Percentiles rank a stretch among this genome's conserved stretches.
Evolutionary conservation across 345 rosid genomes (phyloP).

Genomic region (Rhodamnia argentea): DNA sequence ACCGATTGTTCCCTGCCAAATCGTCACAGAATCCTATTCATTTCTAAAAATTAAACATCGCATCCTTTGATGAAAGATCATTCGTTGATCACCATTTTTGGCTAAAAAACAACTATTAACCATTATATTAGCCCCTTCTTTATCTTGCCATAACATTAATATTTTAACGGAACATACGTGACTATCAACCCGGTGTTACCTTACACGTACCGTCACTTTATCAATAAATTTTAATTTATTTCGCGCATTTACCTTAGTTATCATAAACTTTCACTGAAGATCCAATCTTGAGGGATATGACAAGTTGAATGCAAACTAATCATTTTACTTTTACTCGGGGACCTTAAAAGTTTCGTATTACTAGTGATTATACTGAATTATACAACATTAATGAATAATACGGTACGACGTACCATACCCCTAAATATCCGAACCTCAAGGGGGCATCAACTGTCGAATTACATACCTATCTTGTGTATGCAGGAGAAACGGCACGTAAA

Average conservation of each 20-base stretch:
- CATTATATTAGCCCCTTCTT: not conserved
- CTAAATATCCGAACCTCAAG: not conserved
- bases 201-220: not conserved
- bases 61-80: too few species aligned
- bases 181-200: not conserved
- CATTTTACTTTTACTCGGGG: not conserved
- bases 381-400: too few species aligned
- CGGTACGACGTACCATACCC: not conserved
- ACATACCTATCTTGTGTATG: not conserved
- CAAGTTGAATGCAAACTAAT: not conserved
- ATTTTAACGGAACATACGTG: not conserved
- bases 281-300: not conserved
- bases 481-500: not conserved
- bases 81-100: too few species aligned
- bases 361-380: too few species aligned
- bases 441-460: not conserved
- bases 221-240: not conserved
- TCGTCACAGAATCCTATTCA: too few species aligned
- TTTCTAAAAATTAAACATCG: too few species aligned
- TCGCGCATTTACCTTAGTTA: not conserved
- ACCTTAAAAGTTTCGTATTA: not conserved
- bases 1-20: too few species aligned
- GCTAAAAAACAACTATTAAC: not conserved
- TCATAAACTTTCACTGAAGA: not conserved
- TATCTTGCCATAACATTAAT: not conserved